Evolutionary conservation across 2,329 filamentous ascomycete species (phyloP), one percentile per base, ranked within the genome.

Genomic region (Exophiala calicioides): DNA sequence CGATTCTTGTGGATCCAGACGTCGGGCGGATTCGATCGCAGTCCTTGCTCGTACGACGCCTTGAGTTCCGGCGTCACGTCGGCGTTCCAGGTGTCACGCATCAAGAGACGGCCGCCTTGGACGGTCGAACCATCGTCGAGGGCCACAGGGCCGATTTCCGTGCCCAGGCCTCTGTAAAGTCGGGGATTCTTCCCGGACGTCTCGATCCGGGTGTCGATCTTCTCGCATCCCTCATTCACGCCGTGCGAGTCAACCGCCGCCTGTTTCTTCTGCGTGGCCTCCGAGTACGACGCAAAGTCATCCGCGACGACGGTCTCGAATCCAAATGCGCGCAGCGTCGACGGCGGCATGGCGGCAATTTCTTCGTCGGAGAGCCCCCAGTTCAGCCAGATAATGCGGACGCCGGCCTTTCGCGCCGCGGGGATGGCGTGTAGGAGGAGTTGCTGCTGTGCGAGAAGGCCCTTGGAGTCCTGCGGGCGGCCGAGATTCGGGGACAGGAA

Each of bases 331-430:
- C 73, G 63, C 41, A 70, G 59, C 3, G 76, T 66, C 10, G 67
- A 67, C 5, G 78, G 74, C 5, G 78, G 78, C 67, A 82, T 74
- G 3, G 52, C 60, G 3, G 58, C 57, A 10, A 81, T 58, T 54
- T 81, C 78, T 13, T 64, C 55, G n/a, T 78, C 71, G 0, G 69
- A 76, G 27, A 82, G 64, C 2, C 78, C 78, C 79, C 78, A 82
- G 56, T 78, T 80, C 32, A 79, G 65, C 75, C 76, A 79, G 15
- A 79, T 61, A 15, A 79, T 56, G 58, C 67, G 58, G 40, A 81
- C 70, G 1, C 73, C 76, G n/a, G 68, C 66, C 44, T 71, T 65
- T 33, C 78, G 65, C 27, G 76, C 79, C 26, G 69, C 71, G 5
- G 72, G 72, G 16, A 75, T 69, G 4, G 67, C 70, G 23, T 68